phyloP scores from a whole-genome alignment of 495 filamentous ascomycete species.

The Lepidopterella palustris region DNA sequence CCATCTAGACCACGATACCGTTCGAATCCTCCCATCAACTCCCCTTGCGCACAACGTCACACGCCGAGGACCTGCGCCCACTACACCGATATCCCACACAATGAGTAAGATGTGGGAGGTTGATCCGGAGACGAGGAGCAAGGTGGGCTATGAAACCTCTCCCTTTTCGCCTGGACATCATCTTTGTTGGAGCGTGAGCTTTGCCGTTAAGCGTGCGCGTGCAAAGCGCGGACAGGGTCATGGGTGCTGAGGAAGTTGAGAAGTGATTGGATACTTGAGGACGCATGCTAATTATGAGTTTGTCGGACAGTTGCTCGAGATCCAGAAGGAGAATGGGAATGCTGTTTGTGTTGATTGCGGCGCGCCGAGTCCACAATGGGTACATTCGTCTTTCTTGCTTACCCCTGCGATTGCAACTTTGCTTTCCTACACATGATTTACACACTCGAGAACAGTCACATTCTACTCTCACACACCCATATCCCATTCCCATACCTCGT shows the following conservation, averaged over 20 bases:
- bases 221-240: background rate
- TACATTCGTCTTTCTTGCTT: conserved; percentile 17
- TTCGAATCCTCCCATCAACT: conserved; percentile 1
- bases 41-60: background rate
- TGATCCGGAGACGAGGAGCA: conserved; percentile 87
- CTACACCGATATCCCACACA: background rate
- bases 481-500: conserved; percentile 5
- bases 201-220: background rate
- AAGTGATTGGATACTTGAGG: background rate
- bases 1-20: background rate
- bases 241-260: background rate
- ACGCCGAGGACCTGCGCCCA: background rate
- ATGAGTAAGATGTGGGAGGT: conserved; percentile 85
- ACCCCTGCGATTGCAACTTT: background rate
- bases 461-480: background rate
- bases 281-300: background rate
- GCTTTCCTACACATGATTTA: background rate
- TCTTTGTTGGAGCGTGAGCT: background rate
- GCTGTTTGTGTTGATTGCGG: conserved; percentile 87
- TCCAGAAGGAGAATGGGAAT: conserved; percentile 83
- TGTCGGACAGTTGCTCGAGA: conserved; percentile 61
- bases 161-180: background rate
- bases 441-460: background rate
- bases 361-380: conserved; percentile 94
- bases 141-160: conserved; percentile 49